Conservation (phyloP, 345 rosid genomes). For the Gossypium anomalum region DNA sequence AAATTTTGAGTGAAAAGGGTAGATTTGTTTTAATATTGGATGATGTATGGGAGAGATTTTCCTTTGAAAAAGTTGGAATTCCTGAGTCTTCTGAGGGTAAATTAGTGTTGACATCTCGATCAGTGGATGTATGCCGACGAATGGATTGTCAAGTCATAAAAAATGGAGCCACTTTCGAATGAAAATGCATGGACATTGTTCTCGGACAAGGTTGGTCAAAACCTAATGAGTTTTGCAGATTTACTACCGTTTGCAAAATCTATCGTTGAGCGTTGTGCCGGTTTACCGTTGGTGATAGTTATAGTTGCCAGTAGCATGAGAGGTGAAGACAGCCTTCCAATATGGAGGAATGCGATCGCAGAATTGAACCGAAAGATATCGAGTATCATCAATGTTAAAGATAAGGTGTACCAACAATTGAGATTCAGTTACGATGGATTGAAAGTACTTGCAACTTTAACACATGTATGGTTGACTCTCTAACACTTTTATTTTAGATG, state of each 20-base stretch:
- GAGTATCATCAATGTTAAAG: neutral
- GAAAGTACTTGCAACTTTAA: too few species aligned
- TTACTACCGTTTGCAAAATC: neutral
- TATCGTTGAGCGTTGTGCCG: conserved; percentile 2
- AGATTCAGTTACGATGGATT: too few species aligned
- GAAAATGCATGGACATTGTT: conserved; percentile 7
- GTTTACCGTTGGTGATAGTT: conserved; percentile 17
- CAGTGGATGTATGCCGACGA: neutral
- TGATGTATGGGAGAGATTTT: conserved; percentile 13
- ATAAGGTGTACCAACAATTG: neutral
- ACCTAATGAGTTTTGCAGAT: neutral
- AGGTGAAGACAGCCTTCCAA: neutral
- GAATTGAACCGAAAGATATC: neutral
- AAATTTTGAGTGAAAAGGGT: neutral
- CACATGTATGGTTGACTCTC: too few species aligned
- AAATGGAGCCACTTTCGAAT: neutral
- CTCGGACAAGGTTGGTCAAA: neutral
- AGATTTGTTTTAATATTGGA: conserved; percentile 1
- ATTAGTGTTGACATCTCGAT: conserved; percentile 8
- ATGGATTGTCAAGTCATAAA: conserved; percentile 9
- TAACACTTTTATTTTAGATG: too few species aligned
- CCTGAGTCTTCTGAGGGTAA: conserved; percentile 10
- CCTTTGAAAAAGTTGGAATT: conserved; percentile 16
- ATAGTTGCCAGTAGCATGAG: conserved; percentile 14
- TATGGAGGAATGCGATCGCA: neutral